A percentile compares a stretch with the other conserved stretches of the same genome.
Evolutionary conservation across 768 basidiomycete species (phyloP).

Genomic region (Rhodotorula paludigena): DNA sequence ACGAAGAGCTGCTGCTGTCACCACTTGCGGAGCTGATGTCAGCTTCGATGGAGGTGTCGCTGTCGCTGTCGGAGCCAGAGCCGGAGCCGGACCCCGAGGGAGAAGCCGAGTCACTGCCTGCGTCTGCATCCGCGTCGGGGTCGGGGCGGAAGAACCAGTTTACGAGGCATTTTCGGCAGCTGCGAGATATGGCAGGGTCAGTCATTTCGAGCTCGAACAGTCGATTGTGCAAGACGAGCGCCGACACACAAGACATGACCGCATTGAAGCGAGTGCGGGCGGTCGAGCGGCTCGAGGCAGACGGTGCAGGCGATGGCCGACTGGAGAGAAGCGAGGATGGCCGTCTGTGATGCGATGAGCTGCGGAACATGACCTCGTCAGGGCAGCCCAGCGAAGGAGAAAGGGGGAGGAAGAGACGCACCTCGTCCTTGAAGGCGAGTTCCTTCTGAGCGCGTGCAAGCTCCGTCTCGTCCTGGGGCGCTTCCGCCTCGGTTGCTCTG

Average conservation of each 20-base stretch:
- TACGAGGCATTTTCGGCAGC: conserved; percentile 37
- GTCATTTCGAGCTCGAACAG: neutral
- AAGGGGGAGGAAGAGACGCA: neutral
- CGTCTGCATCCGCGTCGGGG: conserved; percentile 1
- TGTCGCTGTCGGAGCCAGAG: neutral
- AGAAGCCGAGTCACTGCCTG: neutral
- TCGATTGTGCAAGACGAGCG: neutral
- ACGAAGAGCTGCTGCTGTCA: no score
- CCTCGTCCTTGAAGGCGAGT: conserved; percentile 21
- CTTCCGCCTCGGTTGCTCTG: neutral
- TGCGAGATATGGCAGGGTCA: neutral
- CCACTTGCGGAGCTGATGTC: no score
- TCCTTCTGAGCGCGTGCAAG: conserved; percentile 6
- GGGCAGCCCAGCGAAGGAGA: neutral
- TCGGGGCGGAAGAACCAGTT: conserved; percentile 38
- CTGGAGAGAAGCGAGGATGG: conserved; percentile 24
- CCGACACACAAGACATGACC: conserved; percentile 35
- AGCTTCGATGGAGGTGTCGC: no score
- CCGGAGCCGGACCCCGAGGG: neutral
- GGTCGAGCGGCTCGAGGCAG: conserved; percentile 36
- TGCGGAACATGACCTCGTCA: neutral
- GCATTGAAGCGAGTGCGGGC: conserved; percentile 32
- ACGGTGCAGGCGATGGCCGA: conserved; percentile 26
- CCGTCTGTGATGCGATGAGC: conserved; percentile 22
- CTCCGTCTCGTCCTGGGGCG: neutral